Evolutionary conservation across 2,329 filamentous ascomycete species (phyloP).

Genomic region (Clonostachys rosea): DNA sequence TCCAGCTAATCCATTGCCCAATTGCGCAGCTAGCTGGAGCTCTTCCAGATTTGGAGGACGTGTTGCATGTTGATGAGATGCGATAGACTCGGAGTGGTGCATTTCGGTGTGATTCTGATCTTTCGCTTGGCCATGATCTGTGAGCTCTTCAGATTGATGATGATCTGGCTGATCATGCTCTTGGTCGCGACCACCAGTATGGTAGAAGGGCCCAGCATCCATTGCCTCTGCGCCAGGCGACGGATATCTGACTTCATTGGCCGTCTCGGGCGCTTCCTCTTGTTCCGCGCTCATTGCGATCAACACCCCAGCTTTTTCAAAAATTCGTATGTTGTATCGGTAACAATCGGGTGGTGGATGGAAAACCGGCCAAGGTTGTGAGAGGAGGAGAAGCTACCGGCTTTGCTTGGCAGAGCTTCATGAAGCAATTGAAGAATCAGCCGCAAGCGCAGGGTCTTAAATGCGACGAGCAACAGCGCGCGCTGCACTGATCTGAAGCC

Average conservation of each 20-base stretch:
- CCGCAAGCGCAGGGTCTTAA: no score
- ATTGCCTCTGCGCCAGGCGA: conserved; percentile 38
- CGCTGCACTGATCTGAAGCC: no score
- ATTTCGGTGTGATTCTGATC: conserved; percentile 17
- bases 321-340: no score
- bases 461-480: no score
- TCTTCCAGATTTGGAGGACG: conserved; percentile 46
- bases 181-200: conserved; percentile 26
- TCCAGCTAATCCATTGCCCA: conserved; percentile 47
- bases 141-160: conserved; percentile 2
- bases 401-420: no score
- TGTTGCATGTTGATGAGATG: conserved; percentile 29
- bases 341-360: no score
- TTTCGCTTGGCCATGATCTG: conserved; percentile 2
- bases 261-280: conserved; percentile 27
- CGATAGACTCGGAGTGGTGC: conserved; percentile 20
- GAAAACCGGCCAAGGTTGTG: no score
- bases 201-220: conserved; percentile 38
- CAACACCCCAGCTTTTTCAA: neutral
- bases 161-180: conserved; percentile 13
- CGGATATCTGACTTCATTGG: conserved; percentile 36
- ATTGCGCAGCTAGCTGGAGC: conserved; percentile 52
- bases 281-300: conserved; percentile 20
- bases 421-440: no score
- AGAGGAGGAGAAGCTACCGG: no score